Conservation (phyloP, 495 filamentous ascomycete genomes). For the Aspergillus saccharolyticus region DNA sequence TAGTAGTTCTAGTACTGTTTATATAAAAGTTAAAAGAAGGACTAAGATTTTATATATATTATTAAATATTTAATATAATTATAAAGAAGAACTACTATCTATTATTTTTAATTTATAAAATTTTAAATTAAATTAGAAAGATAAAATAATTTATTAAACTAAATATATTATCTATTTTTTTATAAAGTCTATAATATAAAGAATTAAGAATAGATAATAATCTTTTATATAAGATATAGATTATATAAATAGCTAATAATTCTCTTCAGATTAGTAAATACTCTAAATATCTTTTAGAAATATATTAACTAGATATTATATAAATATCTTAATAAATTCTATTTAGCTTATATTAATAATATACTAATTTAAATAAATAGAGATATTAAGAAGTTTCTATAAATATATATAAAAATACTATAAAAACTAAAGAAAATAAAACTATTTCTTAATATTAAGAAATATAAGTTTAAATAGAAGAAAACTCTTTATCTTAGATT, state of each 20-base stretch:
- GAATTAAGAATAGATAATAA: no score
- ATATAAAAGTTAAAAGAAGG: constrained; percentile 2
- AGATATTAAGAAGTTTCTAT: background rate
- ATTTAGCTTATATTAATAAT: no score
- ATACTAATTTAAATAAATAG: constrained; percentile 6
- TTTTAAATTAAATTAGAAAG: constrained; percentile 1
- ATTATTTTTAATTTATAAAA: constrained; percentile 6
- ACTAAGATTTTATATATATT: constrained; percentile 3
- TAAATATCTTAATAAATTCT: constrained; percentile 5
- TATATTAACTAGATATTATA: constrained; percentile 9
- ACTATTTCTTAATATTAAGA: constrained; percentile 3
- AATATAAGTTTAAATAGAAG: constrained; percentile 9
- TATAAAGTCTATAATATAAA: no score
- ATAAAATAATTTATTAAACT: no score
- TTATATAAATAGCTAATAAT: no score
- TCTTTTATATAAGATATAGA: no score
- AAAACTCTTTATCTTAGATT: no score
- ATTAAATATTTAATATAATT: constrained; percentile 7
- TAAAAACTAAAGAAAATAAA: constrained; percentile 1
- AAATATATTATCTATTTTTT: no score
- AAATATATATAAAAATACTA: constrained; percentile 6
- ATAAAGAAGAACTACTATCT: constrained; percentile 6
- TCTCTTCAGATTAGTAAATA: background rate
- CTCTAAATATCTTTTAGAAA: constrained; percentile 7
- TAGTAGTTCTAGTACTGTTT: background rate